Base-by-base conservation (phyloP, 306 rosid species). In the Pyrus betulifolia region DNA sequence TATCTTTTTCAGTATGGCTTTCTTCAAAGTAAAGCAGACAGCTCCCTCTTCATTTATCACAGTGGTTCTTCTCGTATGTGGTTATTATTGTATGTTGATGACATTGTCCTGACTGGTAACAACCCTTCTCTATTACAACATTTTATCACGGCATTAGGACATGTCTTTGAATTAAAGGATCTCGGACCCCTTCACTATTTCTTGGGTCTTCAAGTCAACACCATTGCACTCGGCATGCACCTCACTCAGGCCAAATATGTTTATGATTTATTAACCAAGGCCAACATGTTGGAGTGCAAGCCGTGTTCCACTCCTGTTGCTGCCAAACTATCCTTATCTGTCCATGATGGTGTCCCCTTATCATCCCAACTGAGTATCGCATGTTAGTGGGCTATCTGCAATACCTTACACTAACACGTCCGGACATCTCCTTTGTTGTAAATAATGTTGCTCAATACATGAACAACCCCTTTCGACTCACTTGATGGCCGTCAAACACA, bases 401-500 rank as follows among this genome's bases (percentile, higher is more conserved):
- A 18, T 54, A 54, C 59, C 1, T 54, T 1, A 55, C 27, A 0
- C 0, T 54, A 0, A 55, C 61, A 2, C 61, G 27, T 1, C 27
- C 61, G 0, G 13, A 55, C 3, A 21, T 55, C 1, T 19, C 23
- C 0, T 55, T 19, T 55, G 5, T 1, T 0, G 27, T 21, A 1
- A n/a, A 59, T 4, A 10, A 0, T 2, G 17, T 59, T 10, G 18
- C 64, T 23, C 3, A 23, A 1, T 59, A n/a, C 31, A 59, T 22
- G 8, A 59, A 17, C 12, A 25, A 12, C 7, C 63, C 5, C 4
- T 11, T 1, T 4, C 8, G 0, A 4, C 69, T 0, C 45, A 64
- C 21, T 0, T 64, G 8, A 0, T 64, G 9, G 23, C 0, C 0
- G 15, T 3, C 13, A 64, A 64, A 18, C 25, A 1, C 2, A 64